Evolutionary conservation across 371 early-diverging fungal species (phyloP), one percentile per base, ranked within the genome.

Genomic region (Mucor lusitanicus): DNA sequence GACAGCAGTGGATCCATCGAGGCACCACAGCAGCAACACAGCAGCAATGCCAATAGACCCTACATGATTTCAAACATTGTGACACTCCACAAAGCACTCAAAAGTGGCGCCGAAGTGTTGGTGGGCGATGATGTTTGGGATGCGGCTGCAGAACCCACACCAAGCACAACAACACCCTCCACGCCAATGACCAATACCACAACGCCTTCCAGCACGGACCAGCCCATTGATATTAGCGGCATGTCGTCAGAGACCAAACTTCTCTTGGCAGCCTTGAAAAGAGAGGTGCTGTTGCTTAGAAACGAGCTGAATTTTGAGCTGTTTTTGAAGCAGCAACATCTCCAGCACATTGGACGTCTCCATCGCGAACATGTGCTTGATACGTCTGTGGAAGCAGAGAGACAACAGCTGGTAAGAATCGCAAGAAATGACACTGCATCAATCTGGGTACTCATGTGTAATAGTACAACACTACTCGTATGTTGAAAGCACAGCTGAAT

Each of bases 261-360:
- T 8, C 48, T 81, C 15, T 63, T 85, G 27, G 78, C 84, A 23
- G 78, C 77, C 8, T 64, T 89, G 17, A 87, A 88, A 54, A 79
- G 88, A 11, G 88, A 89, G 57, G 80, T 89, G 1, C 57, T 89
- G 37, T 60, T 89, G 39, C 71, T 88, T 11, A 73, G 83, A 62
- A 89, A 89, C 46, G 88, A 88, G 59, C 72, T 89, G 27, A 89
- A 88, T 42, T 89, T 88, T 76, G 90, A 89, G 65, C 63, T 88
- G 17, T 89, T 87, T 64, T 74, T 89, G 44, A 87, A 88, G 57
- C 90, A 89, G 60, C 90, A 89, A 19, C 86, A 89, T 65, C 76
- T 88, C 9, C 90, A 88, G 60, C 90, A 89, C 61, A 88, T 89
- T 50, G 87, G 86, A 21, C 76, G 87, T 33, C 72, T 89, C 9